phyloP scores from a whole-genome alignment of 257 asterid genomes.

The Datura wrightii region DNA sequence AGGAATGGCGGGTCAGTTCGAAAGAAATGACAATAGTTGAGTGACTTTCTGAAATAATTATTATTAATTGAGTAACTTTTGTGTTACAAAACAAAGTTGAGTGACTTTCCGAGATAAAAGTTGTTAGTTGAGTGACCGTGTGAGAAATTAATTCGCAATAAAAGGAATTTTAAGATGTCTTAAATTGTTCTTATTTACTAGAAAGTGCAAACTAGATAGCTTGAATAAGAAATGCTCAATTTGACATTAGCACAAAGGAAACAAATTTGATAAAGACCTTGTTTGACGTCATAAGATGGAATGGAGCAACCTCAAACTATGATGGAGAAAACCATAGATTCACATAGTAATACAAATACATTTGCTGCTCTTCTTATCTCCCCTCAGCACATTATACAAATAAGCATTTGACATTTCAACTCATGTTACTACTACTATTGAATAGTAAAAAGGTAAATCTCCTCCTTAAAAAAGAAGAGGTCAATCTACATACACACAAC shows the following conservation, averaged over 20 bases:
- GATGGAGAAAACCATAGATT: neutral
- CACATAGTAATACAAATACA: neutral
- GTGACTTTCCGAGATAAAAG: no score
- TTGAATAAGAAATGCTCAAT: constrained; percentile 4
- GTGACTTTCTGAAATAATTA: no score
- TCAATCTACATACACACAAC: neutral
- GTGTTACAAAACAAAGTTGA: no score
- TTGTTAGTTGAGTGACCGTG: no score
- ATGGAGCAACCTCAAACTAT: no score
- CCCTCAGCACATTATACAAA: neutral
- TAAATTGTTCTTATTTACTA: neutral
- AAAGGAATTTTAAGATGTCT: neutral
- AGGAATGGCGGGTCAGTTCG: no score
- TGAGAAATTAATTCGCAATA: neutral
- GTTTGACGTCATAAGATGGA: neutral
- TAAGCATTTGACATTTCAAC: constrained; percentile 9
- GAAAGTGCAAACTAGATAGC: neutral
- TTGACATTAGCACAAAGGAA: neutral
- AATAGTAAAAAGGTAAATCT: no score
- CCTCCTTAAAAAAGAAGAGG: no score
- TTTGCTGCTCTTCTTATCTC: neutral
- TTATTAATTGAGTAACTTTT: no score
- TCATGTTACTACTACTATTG: constrained; percentile 12
- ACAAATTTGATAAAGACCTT: neutral
- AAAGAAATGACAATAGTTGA: no score